Evolutionary conservation across 202 grass and related monocot species (phyloP).

Genomic region (Eragrostis tef): DNA sequence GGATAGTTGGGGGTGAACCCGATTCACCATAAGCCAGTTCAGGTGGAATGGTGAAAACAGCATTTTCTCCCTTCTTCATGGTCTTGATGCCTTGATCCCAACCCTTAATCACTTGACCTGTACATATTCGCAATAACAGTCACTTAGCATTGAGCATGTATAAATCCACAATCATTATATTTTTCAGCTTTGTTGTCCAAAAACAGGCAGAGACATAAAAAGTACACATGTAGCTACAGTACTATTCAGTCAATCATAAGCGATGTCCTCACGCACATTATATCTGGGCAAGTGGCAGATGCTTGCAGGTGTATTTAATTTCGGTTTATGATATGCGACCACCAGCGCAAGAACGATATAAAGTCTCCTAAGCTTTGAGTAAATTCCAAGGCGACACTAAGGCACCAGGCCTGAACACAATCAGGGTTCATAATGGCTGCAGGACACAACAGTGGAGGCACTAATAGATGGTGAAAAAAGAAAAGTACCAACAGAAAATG

Average conservation of each 20-base stretch:
- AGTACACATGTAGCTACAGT: not conserved
- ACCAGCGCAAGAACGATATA: not conserved
- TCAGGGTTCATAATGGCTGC: not conserved
- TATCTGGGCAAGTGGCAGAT: not conserved
- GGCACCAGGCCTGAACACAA: not conserved
- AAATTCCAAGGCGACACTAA: not conserved
- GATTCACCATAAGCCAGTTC: constrained; percentile 89
- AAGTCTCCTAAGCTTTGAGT: not conserved
- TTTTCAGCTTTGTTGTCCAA: not conserved
- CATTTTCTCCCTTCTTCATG: constrained; percentile 97
- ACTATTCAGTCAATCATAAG: not conserved
- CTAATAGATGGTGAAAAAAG: not conserved
- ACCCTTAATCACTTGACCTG: constrained; percentile 89
- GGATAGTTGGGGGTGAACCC: constrained; percentile 85
- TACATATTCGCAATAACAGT: constrained; percentile 34
- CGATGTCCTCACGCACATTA: not conserved
- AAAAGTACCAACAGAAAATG: not conserved
- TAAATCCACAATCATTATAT: not conserved
- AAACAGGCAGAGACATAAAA: not conserved
- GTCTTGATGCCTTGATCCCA: constrained; percentile 96
- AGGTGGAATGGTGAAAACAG: constrained; percentile 87
- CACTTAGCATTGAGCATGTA: not conserved
- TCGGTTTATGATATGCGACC: not conserved
- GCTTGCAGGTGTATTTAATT: not conserved
- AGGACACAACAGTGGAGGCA: not conserved